Conservation (phyloP, 2,329 filamentous ascomycete species). For the Epicoccum nigrum region DNA sequence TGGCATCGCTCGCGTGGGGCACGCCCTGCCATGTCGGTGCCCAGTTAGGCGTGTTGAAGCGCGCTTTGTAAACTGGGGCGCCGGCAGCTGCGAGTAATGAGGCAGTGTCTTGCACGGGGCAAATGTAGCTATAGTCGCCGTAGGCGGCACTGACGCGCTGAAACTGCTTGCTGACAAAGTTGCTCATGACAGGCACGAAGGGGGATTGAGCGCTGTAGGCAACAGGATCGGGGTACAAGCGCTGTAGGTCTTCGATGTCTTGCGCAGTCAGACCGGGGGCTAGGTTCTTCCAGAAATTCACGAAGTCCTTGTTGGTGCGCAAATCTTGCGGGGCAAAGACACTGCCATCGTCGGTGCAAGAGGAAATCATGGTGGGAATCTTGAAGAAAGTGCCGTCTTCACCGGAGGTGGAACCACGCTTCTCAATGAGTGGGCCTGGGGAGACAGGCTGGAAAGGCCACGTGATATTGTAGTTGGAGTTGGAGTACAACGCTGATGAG, state of each 20-base stretch:
- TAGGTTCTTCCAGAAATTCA: slow-evolving; percentile 40
- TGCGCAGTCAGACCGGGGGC: slow-evolving; percentile 34
- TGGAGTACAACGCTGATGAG: slow-evolving; percentile 49
- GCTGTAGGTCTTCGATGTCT: slow-evolving; percentile 40
- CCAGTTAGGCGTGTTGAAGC: slow-evolving; percentile 45
- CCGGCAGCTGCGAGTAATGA: slow-evolving; percentile 27
- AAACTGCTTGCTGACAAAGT: slow-evolving; percentile 53
- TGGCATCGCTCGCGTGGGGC: slow-evolving; percentile 39
- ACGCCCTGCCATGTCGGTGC: slow-evolving; percentile 36
- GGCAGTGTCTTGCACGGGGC: slow-evolving; percentile 44
- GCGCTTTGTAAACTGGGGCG: slow-evolving; percentile 42
- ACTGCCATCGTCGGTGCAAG: slow-evolving; percentile 47
- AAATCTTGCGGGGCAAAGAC: slow-evolving; percentile 42
- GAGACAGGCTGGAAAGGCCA: slow-evolving; percentile 59
- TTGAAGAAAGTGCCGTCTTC: slow-evolving; percentile 44
- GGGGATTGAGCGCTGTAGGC: slow-evolving; percentile 17
- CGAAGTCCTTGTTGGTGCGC: slow-evolving; percentile 45
- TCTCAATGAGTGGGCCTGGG: slow-evolving; percentile 55
- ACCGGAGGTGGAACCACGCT: slow-evolving; percentile 51
- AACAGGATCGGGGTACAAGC: slow-evolving; percentile 36
- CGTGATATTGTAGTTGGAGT: slow-evolving; percentile 49
- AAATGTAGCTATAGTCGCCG: slow-evolving; percentile 46
- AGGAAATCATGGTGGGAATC: slow-evolving; percentile 42
- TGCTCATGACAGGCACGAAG: slow-evolving; percentile 38
- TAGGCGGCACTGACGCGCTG: slow-evolving; percentile 53